Conservation (phyloP, 345 rosid species). For the Eutrema heterophyllum region DNA sequence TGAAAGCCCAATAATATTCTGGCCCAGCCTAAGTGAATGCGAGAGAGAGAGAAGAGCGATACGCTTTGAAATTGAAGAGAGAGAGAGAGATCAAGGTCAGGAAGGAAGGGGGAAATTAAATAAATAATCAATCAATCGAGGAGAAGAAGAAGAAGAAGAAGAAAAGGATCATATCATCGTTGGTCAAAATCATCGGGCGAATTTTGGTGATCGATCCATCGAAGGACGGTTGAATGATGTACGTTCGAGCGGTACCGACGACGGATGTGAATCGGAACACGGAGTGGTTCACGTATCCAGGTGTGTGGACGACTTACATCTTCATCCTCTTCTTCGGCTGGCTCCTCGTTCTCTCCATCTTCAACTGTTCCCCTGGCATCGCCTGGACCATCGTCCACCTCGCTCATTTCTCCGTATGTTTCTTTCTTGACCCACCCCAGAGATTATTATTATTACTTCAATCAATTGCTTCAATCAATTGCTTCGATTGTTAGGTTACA, state of each 20-base stretch:
- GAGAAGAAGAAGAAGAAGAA: too few relatives aligned
- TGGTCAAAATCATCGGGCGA: neutral
- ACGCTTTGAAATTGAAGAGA: neutral
- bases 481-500: too few relatives aligned
- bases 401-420: conserved; percentile 49
- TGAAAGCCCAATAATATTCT: neutral
- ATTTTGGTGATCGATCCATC: conserved; percentile 13
- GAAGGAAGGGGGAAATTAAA: too few relatives aligned
- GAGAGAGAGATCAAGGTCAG: neutral
- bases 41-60: neutral
- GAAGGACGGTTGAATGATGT: conserved; percentile 26
- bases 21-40: conserved; percentile 3
- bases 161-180: too few relatives aligned
- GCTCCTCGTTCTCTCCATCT: conserved; percentile 58
- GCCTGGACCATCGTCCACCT: conserved; percentile 77
- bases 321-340: conserved; percentile 61
- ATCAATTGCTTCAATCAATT: too few relatives aligned
- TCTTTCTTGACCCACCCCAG: conserved; percentile 10
- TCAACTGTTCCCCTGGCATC: conserved; percentile 54
- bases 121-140: too few relatives aligned
- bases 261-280: conserved; percentile 87
- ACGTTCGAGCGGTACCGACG: conserved; percentile 65
- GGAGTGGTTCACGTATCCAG: conserved; percentile 91
- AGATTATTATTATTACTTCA: too few relatives aligned
- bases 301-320: conserved; percentile 71